phyloP scores from a whole-genome alignment of 108 stramenopile species.

The Mediolabrus comicus region DNA sequence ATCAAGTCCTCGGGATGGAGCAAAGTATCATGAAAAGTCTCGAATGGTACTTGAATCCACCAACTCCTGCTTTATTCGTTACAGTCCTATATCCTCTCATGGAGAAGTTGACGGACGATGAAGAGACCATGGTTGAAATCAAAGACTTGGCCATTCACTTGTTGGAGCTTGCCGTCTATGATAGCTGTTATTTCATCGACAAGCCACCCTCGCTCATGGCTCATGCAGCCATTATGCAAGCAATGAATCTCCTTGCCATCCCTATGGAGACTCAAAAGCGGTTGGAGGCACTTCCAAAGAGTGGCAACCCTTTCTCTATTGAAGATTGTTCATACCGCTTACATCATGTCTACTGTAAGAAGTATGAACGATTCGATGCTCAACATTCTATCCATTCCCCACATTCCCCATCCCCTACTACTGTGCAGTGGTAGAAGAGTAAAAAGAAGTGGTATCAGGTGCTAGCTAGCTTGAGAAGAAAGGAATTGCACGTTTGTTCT shows the following conservation, averaged over 20 bases:
- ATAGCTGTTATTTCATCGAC: not conserved
- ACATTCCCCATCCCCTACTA: too few relatives aligned
- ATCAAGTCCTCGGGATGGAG: constrained; percentile 17
- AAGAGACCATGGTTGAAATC: not conserved
- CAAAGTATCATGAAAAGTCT: constrained; percentile 1
- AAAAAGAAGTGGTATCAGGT: too few relatives aligned
- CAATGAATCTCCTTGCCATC: constrained; percentile 7
- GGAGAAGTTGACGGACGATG: not conserved
- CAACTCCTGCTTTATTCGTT: constrained; percentile 6
- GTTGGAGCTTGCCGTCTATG: constrained; percentile 13
- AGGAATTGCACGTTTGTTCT: too few relatives aligned
- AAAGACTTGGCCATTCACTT: constrained; percentile 3
- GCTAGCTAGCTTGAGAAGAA: too few relatives aligned
- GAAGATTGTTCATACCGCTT: not conserved
- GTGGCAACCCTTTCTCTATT: not conserved
- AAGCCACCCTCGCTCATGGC: constrained; percentile 15
- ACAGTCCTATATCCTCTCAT: constrained; percentile 2
- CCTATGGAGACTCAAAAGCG: not conserved
- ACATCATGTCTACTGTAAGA: not conserved
- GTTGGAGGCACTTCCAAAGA: not conserved
- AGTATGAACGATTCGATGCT: too few relatives aligned
- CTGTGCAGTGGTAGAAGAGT: too few relatives aligned
- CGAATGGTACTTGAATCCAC: constrained; percentile 26
- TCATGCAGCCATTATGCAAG: constrained; percentile 6
- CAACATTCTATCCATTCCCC: too few relatives aligned